Conservation (phyloP, 2,329 filamentous ascomycete species). For the Davidsoniella australis region DNA sequence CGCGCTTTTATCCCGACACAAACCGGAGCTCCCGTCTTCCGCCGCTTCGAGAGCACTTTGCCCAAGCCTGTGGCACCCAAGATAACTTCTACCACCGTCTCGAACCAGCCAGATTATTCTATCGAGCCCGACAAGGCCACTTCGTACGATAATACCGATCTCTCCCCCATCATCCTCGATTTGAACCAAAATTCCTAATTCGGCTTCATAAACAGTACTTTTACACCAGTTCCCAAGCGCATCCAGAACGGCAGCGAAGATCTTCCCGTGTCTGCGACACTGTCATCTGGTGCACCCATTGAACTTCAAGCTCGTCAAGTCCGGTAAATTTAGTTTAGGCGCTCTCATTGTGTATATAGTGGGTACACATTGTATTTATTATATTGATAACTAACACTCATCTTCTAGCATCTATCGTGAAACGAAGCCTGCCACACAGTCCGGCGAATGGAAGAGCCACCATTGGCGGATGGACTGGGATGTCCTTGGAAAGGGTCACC, state of each 20-base stretch:
- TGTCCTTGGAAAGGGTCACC: constrained; percentile 73
- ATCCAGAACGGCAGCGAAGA: constrained; percentile 86
- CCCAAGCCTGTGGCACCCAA: constrained; percentile 26
- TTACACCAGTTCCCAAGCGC: constrained; percentile 76
- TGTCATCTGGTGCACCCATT: constrained; percentile 79
- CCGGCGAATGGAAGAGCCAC: constrained; percentile 66
- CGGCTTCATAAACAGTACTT: constrained; percentile 40
- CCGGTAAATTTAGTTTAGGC: constrained; percentile 40
- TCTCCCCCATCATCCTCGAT: neutral
- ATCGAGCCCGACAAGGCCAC: constrained; percentile 73
- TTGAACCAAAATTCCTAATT: neutral
- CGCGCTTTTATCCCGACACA: neutral
- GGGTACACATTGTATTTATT: too few species aligned
- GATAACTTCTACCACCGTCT: constrained; percentile 23
- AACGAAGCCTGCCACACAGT: constrained; percentile 89
- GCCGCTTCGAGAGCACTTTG: constrained; percentile 35
- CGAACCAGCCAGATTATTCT: constrained; percentile 64
- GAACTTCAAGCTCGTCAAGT: constrained; percentile 90
- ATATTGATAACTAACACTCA: neutral
- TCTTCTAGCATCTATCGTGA: constrained; percentile 68
- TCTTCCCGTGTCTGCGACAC: constrained; percentile 59
- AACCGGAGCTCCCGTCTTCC: constrained; percentile 22
- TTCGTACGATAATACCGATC: constrained; percentile 40
- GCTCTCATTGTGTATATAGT: neutral
- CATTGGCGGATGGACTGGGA: constrained; percentile 99